A percentile compares a stretch with the other conserved stretches of the same genome.
phyloP scores from a whole-genome alignment of 441 rosid species.

The Brassica balearica region DNA sequence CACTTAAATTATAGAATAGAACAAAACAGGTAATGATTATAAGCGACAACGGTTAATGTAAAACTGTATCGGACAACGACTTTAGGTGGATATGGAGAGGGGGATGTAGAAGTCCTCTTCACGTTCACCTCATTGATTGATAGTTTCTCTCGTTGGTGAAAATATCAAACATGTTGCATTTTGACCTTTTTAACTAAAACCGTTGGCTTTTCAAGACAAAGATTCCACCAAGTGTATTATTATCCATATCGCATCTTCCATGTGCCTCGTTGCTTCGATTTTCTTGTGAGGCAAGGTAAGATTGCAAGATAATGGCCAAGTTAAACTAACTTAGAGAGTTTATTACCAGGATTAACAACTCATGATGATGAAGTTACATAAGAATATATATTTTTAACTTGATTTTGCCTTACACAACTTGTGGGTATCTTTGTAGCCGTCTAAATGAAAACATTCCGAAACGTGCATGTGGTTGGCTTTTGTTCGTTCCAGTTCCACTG shows the following conservation, averaged over 20 bases:
- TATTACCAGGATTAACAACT: not conserved
- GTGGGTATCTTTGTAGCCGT: not conserved
- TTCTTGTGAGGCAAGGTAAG: not conserved
- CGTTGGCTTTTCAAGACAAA: conserved; percentile 25
- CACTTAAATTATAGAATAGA: conserved; percentile 1
- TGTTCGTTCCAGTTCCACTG: conserved; percentile 4
- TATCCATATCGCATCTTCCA: not conserved
- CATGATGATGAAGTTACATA: not conserved
- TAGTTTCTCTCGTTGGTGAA: conserved; percentile 33
- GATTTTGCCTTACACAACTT: not conserved
- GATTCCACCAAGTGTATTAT: conserved; percentile 13
- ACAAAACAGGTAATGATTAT: conserved; percentile 10
- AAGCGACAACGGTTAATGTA: conserved; percentile 36
- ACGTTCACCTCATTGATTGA: conserved; percentile 41
- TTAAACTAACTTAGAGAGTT: not conserved
- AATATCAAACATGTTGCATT: conserved; percentile 8
- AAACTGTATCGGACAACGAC: conserved; percentile 39
- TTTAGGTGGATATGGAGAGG: not conserved
- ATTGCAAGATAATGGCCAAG: not conserved
- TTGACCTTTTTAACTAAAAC: conserved; percentile 35
- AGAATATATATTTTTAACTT: not conserved
- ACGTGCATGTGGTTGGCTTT: not conserved
- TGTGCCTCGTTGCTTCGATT: not conserved
- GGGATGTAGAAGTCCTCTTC: conserved; percentile 39
- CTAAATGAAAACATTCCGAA: not conserved